A percentile compares a stretch with the other conserved stretches of the same genome.
phyloP scores from a whole-genome alignment of 352 stramenopile genomes.

The Aphanomyces invadans region DNA sequence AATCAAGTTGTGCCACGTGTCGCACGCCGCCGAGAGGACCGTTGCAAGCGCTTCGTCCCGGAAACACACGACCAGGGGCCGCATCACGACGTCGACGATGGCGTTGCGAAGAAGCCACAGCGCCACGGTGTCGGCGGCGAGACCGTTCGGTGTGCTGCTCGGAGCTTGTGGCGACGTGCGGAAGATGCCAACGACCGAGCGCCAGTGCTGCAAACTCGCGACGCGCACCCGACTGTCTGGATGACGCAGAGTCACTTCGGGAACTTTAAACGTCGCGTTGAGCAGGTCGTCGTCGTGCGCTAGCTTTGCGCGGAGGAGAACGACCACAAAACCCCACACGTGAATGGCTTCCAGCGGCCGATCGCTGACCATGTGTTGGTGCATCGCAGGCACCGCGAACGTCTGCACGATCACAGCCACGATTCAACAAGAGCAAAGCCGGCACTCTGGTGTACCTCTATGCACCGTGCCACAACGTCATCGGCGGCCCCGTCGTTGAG shows the following conservation, averaged over 20 bases:
- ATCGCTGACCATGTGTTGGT: background rate
- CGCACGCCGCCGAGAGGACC: background rate
- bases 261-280: background rate
- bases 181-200: constrained; percentile 9
- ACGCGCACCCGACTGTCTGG: constrained; percentile 1
- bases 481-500: background rate
- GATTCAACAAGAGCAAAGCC: no score
- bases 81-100: constrained; percentile 1
- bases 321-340: constrained; percentile 13
- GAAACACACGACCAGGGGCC: constrained; percentile 11
- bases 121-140: background rate
- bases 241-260: constrained; percentile 9
- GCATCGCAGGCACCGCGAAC: background rate
- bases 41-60: constrained; percentile 1
- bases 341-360: constrained; percentile 20
- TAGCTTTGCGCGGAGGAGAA: constrained; percentile 4
- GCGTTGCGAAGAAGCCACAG: constrained; percentile 7
- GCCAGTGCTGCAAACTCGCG: constrained; percentile 7
- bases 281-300: background rate
- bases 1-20: constrained; percentile 3
- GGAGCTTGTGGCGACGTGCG: no score
- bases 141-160: no score
- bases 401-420: no score
- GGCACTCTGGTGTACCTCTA: no score
- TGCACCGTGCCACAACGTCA: background rate